A percentile compares a stretch with the other conserved stretches of the same genome.
Conservation (phyloP, 176 grass and related monocot genomes). For the Ampelocalamus luodianensis region DNA sequence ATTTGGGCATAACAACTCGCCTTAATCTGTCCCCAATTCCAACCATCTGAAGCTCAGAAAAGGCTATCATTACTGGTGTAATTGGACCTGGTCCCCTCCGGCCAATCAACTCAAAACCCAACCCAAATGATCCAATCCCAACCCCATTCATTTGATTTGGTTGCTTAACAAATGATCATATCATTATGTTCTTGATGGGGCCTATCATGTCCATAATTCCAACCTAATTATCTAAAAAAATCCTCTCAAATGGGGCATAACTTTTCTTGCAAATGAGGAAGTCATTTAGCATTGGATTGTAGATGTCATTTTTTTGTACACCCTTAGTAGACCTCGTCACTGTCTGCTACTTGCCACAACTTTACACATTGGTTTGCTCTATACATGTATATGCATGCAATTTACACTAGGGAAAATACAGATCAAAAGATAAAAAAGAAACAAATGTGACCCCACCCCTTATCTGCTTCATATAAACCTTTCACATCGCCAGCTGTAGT, state of each 20-base stretch:
- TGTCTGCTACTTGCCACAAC: constrained; percentile 44
- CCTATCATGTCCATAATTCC: constrained; percentile 34
- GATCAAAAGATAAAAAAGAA: constrained; percentile 32
- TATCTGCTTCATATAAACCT: constrained; percentile 44
- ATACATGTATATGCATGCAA: constrained; percentile 37
- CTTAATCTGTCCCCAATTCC: background rate
- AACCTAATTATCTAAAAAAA: constrained; percentile 38
- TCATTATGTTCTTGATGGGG: constrained; percentile 22
- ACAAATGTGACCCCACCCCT: constrained; percentile 47
- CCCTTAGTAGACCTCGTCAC: constrained; percentile 44
- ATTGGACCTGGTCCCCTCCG: constrained; percentile 30
- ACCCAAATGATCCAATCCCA: constrained; percentile 19
- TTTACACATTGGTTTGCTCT: background rate
- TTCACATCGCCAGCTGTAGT: constrained; percentile 39
- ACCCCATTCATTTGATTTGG: constrained; percentile 50
- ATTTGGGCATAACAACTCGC: constrained; percentile 12
- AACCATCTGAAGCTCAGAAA: constrained; percentile 42
- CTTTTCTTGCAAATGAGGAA: constrained; percentile 28
- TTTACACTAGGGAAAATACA: constrained; percentile 38
- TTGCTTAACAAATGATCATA: constrained; percentile 45
- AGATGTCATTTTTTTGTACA: constrained; percentile 14
- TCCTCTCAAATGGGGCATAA: background rate
- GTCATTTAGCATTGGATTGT: constrained; percentile 2
- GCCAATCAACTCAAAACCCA: constrained; percentile 34
- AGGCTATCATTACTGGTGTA: constrained; percentile 43